Percentiles rank a stretch among this genome's conserved stretches.
phyloP scores from a whole-genome alignment of 2,329 filamentous ascomycete species.

The Fusarium sp. region DNA sequence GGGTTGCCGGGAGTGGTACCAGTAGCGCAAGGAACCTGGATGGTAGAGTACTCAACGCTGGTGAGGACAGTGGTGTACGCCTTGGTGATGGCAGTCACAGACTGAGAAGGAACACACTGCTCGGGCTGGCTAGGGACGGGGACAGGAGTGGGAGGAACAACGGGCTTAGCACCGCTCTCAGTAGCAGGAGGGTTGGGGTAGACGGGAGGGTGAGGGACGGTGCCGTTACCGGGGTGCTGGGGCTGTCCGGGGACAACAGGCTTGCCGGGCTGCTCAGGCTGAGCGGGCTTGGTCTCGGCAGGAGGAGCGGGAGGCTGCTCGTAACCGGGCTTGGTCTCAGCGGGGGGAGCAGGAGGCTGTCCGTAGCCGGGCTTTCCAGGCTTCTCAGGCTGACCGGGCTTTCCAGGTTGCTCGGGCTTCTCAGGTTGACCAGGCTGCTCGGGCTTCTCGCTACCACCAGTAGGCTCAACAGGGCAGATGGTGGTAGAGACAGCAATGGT shows the following conservation, averaged over 20 bases:
- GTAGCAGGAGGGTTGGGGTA: slow-evolving; percentile 36
- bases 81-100: slow-evolving; percentile 67
- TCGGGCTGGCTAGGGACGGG: slow-evolving; percentile 26
- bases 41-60: slow-evolving; percentile 64
- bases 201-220: slow-evolving; percentile 36
- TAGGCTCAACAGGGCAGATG: slow-evolving; percentile 54
- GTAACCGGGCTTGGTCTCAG: slow-evolving; percentile 15
- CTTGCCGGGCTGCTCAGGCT: slow-evolving; percentile 6
- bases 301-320: slow-evolving; percentile 19
- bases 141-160: slow-evolving; percentile 34
- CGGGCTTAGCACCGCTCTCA: slow-evolving; percentile 25
- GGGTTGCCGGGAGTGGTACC: slow-evolving; percentile 26
- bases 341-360: slow-evolving; percentile 6
- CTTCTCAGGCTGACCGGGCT: not conserved
- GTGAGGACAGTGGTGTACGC: slow-evolving; percentile 68
- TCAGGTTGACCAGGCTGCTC: slow-evolving; percentile 32
- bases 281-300: slow-evolving; percentile 13
- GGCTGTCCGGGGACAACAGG: slow-evolving; percentile 21
- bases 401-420: slow-evolving; percentile 9
- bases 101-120: slow-evolving; percentile 48
- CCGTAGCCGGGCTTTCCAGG: not conserved
- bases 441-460: slow-evolving; percentile 40
- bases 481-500: slow-evolving; percentile 56
- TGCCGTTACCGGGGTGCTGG: slow-evolving; percentile 39
- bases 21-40: slow-evolving; percentile 45